Conservation (phyloP, 2,329 filamentous ascomycete species). For the Colletotrichum incanum region DNA sequence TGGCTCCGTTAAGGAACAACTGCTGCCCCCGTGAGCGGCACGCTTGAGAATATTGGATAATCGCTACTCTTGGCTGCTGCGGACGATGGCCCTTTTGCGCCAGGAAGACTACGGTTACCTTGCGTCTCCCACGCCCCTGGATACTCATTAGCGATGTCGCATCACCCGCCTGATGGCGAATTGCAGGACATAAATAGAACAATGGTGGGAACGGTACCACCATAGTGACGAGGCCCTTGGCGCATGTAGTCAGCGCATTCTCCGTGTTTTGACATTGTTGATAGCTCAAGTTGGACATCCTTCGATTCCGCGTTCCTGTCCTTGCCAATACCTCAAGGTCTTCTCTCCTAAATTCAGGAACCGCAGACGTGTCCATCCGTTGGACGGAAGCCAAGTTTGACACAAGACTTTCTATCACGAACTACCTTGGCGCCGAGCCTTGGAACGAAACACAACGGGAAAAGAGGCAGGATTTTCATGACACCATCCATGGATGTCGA, state of each 20-base stretch:
- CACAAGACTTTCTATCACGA: neutral
- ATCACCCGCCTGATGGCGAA: slow-evolving; percentile 4
- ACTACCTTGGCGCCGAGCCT: slow-evolving; percentile 29
- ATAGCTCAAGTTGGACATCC: neutral
- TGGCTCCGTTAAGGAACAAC: neutral
- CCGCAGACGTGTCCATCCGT: neutral
- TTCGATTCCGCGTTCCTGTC: neutral
- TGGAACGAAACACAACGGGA: slow-evolving; percentile 10
- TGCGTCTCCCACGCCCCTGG: neutral
- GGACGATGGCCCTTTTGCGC: neutral
- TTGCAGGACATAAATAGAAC: slow-evolving; percentile 19
- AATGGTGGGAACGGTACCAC: neutral
- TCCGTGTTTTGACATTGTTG: neutral
- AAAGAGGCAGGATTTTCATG: slow-evolving; percentile 8
- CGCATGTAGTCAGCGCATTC: slow-evolving; percentile 13
- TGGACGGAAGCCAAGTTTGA: neutral
- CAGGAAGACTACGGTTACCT: slow-evolving; percentile 13
- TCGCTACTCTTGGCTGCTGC: neutral
- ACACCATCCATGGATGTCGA: neutral
- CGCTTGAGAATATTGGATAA: neutral
- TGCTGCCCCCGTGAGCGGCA: neutral
- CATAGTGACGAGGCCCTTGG: neutral
- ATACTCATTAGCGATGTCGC: slow-evolving; percentile 1
- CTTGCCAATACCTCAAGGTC: neutral
- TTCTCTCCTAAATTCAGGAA: neutral